These are phyloP conservation scores for Colletotrichum cuscutae DNA, from an alignment of 2,329 filamentous ascomycete genomes.

Conservation along the genomic window DNA sequence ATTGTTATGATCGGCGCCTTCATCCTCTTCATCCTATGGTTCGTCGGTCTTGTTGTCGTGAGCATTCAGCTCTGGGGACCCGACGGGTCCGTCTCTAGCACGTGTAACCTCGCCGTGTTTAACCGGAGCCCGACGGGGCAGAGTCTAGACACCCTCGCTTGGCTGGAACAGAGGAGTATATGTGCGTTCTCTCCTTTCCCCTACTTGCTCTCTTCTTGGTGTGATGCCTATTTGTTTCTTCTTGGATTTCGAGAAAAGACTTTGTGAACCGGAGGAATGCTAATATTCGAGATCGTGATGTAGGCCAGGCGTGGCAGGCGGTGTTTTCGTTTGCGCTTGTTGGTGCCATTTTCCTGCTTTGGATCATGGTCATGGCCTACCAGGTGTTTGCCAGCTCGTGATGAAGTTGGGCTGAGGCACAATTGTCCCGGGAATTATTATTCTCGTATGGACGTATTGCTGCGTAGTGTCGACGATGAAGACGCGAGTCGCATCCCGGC, in stretches of 20 bases:
- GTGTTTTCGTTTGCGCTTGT: conserved; percentile 72
- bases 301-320: conserved; percentile 72
- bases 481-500: no score
- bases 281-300: not conserved
- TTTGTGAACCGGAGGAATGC: not conserved
- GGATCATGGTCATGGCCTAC: conserved; percentile 76
- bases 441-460: no score
- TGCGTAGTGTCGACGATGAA: not conserved
- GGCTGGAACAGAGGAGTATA: conserved; percentile 71
- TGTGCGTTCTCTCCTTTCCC: conserved; percentile 56
- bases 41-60: conserved; percentile 71
- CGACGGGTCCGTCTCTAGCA: conserved; percentile 65
- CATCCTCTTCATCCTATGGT: conserved; percentile 74
- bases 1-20: conserved; percentile 74
- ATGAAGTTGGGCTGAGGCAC: not conserved
- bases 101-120: conserved; percentile 69
- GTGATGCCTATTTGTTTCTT: not conserved
- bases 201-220: not conserved
- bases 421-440: not conserved
- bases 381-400: conserved; percentile 63
- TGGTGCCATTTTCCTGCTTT: conserved; percentile 69
- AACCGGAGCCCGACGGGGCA: conserved; percentile 60
- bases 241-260: no score
- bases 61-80: conserved; percentile 73
- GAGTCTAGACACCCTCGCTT: conserved; percentile 67